These are phyloP conservation scores for Claviceps sorghi DNA, from an alignment of 2,329 filamentous ascomycete species.

Conservation along the genomic window DNA sequence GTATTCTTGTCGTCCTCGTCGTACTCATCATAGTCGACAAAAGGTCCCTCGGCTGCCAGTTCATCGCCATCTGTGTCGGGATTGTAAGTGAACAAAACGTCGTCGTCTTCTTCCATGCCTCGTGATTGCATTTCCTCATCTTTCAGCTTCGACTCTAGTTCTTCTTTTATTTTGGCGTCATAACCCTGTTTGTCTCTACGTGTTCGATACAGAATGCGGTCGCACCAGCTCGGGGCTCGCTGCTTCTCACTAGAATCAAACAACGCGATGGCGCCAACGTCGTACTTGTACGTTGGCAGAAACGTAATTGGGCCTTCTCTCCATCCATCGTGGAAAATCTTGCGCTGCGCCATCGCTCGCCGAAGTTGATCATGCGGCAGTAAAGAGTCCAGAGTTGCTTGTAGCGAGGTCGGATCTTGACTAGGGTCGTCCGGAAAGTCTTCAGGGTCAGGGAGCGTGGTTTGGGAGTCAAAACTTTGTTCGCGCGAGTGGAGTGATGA, in stretches of 20 bases:
- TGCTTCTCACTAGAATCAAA: constrained; percentile 96
- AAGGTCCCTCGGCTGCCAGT: constrained; percentile 12
- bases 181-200: constrained; percentile 53
- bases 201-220: constrained; percentile 79
- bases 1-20: constrained; percentile 32
- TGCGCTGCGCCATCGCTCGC: constrained; percentile 57
- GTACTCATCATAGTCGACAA: constrained; percentile 47
- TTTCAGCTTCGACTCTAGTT: constrained; percentile 50
- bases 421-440: constrained; percentile 53
- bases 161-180: constrained; percentile 47
- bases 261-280: constrained; percentile 77
- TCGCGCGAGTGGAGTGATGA: constrained; percentile 20
- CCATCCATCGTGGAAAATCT: constrained; percentile 84
- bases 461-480: constrained; percentile 25
- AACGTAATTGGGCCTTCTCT: constrained; percentile 77
- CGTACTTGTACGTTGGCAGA: constrained; percentile 93
- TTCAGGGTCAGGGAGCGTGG: constrained; percentile 44
- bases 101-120: constrained; percentile 65
- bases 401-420: constrained; percentile 71
- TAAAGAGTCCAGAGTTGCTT: constrained; percentile 75
- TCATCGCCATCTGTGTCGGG: constrained; percentile 58
- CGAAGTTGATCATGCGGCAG: constrained; percentile 80
- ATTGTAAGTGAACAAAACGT: constrained; percentile 84
- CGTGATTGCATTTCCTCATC: constrained; percentile 77
- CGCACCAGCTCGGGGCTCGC: constrained; percentile 89